Conservation (phyloP, 2,329 filamentous ascomycete genomes). For the Aspergillus tamarii region DNA sequence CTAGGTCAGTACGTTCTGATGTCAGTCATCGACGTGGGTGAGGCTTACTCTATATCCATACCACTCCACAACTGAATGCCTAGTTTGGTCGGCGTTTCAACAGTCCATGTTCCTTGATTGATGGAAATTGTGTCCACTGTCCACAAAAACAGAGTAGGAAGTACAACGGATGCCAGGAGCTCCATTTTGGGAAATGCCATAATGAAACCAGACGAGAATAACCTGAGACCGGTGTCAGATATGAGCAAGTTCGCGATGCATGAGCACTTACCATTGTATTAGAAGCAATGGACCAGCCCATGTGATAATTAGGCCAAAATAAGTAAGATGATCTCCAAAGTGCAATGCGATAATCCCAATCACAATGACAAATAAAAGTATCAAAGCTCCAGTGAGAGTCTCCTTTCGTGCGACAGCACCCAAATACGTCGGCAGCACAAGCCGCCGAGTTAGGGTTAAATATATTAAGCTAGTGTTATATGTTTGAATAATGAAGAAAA, state of each 20-base stretch:
- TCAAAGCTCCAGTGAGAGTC: background rate
- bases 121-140: conserved; percentile 71
- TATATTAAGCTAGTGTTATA: conserved; percentile 68
- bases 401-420: conserved; percentile 37
- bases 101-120: conserved; percentile 71
- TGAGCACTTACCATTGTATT: conserved; percentile 57
- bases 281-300: conserved; percentile 71
- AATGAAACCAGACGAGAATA: conserved; percentile 49
- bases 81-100: conserved; percentile 69
- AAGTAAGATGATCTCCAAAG: conserved; percentile 56
- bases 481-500: conserved; percentile 78
- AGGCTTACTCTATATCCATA: conserved; percentile 65
- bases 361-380: background rate
- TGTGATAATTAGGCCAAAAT: conserved; percentile 69
- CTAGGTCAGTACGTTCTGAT: background rate
- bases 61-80: conserved; percentile 59
- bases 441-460: conserved; percentile 66
- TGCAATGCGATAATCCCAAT: conserved; percentile 47
- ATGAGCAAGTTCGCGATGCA: conserved; percentile 56
- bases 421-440: conserved; percentile 59
- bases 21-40: background rate
- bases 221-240: conserved; percentile 42
- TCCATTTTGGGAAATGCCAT: conserved; percentile 61
- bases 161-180: conserved; percentile 61
- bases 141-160: conserved; percentile 73